Percentiles rank a stretch among this genome's conserved stretches.
Evolutionary conservation across 352 stramenopile genomes (phyloP).

Genomic region (Phytopythium aichiense): DNA sequence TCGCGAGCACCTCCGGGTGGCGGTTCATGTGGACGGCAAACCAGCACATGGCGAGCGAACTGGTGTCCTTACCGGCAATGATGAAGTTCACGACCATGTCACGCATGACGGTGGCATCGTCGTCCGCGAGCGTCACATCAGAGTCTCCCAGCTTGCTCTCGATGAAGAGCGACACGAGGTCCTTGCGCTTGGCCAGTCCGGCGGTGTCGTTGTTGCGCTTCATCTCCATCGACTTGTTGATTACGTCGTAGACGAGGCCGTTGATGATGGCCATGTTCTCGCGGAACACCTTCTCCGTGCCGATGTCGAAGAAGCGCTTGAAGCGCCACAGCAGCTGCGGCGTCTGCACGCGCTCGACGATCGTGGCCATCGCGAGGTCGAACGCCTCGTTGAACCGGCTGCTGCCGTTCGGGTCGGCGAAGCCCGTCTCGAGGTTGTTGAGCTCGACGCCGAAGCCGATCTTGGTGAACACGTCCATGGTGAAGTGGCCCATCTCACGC

Average conservation of each 20-base stretch:
- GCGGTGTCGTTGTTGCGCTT: conserved; percentile 11
- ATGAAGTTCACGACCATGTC: conserved; percentile 66
- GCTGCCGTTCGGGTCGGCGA: conserved; percentile 10
- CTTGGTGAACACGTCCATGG: conserved; percentile 48
- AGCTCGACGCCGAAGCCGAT: conserved; percentile 64
- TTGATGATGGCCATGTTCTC: conserved; percentile 22
- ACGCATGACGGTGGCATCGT: conserved; percentile 4
- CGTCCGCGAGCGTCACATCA: too few relatives aligned
- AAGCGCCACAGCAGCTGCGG: conserved; percentile 28
- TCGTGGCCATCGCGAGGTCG: too few relatives aligned
- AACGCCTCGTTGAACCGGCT: conserved; percentile 8
- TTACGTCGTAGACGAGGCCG: conserved; percentile 25
- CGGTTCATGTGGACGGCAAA: conserved; percentile 74
- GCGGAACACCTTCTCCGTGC: conserved; percentile 23
- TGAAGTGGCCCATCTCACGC: not conserved
- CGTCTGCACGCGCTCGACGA: too few relatives aligned
- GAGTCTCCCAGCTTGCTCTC: conserved; percentile 18
- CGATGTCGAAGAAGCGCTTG: conserved; percentile 26
- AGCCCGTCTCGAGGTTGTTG: conserved; percentile 1
- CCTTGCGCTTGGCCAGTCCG: conserved; percentile 48
- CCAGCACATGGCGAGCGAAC: conserved; percentile 57
- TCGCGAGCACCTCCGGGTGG: conserved; percentile 39
- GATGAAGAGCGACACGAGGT: conserved; percentile 45
- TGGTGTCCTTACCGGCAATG: conserved; percentile 56
- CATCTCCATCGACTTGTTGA: conserved; percentile 22